Evolutionary conservation across 129 eudicot genomes (phyloP).

Genomic region (Ambrosia artemisiifolia): DNA sequence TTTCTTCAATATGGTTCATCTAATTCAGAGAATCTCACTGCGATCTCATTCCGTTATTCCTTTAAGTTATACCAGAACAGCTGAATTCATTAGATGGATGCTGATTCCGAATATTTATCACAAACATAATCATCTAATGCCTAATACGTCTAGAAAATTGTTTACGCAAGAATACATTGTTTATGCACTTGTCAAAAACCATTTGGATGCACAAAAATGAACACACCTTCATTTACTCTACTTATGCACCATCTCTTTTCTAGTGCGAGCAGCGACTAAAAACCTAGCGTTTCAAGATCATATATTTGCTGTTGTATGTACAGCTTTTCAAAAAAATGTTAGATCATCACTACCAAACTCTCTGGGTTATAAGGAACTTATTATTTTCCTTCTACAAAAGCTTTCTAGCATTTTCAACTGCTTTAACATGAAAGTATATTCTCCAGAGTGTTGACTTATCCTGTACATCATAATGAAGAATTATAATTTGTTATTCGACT

Average conservation of each 20-base stretch:
- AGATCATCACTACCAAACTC: constrained; percentile 3
- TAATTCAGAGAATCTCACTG: too few species aligned
- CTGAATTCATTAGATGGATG: too few species aligned
- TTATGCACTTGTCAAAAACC: background rate
- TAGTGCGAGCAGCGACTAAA: background rate
- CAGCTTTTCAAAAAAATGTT: constrained; percentile 8
- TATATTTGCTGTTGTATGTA: background rate
- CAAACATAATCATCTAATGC: background rate
- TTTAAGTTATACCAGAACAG: too few species aligned
- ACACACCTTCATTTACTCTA: background rate
- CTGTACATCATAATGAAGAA: constrained; percentile 31
- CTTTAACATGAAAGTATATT: constrained; percentile 52
- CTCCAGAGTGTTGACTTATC: constrained; percentile 73
- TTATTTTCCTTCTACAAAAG: constrained; percentile 13
- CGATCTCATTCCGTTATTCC: too few species aligned
- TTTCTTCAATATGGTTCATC: too few species aligned
- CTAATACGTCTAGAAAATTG: too few species aligned
- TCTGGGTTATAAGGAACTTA: background rate
- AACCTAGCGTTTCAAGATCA: background rate
- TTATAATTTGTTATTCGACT: background rate
- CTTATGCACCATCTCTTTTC: background rate
- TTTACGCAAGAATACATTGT: too few species aligned
- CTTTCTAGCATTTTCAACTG: constrained; percentile 50
- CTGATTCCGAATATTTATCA: too few species aligned
- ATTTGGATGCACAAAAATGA: background rate